These are phyloP conservation scores for Fusarium globosum DNA, from an alignment of 2,329 filamentous ascomycete genomes.

Conservation along the genomic window DNA sequence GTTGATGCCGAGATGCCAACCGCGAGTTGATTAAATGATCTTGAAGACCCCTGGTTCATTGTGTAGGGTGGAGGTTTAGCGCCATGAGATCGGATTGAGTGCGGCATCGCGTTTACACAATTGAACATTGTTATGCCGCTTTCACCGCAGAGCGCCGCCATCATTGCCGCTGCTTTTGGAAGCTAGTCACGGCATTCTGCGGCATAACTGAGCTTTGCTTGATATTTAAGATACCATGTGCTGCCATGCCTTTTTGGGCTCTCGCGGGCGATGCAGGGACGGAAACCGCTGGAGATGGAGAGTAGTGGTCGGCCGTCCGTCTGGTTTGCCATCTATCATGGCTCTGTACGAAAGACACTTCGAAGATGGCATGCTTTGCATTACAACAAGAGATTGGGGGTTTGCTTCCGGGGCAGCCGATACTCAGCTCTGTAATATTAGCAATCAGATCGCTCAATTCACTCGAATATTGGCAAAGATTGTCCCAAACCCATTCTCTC, in stretches of 20 bases:
- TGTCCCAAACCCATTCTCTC: neutral
- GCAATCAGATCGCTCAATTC: constrained; percentile 1
- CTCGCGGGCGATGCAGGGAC: constrained; percentile 20
- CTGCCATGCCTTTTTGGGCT: neutral
- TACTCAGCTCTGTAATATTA: neutral
- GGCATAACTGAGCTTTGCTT: constrained; percentile 15
- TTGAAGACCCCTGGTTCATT: constrained; percentile 4
- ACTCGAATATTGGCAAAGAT: neutral
- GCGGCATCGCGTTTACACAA: neutral
- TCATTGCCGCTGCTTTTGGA: constrained; percentile 3
- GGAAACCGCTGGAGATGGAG: neutral
- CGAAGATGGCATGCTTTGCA: neutral
- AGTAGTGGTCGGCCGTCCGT: neutral
- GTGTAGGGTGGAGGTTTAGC: neutral
- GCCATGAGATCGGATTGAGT: neutral
- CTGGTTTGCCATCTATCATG: neutral
- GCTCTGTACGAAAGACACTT: neutral
- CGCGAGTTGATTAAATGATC: constrained; percentile 1
- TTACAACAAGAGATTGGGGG: neutral
- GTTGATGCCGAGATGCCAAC: constrained; percentile 20
- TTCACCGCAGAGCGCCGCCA: constrained; percentile 28
- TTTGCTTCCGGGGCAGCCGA: neutral
- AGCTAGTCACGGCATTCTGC: constrained; percentile 16
- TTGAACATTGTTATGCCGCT: neutral
- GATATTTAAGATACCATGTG: constrained; percentile 8